Percentiles rank a stretch among this genome's conserved stretches.
Conservation (phyloP, 1,284 basidiomycete species). For the Tetrapyrgos nigripes region DNA sequence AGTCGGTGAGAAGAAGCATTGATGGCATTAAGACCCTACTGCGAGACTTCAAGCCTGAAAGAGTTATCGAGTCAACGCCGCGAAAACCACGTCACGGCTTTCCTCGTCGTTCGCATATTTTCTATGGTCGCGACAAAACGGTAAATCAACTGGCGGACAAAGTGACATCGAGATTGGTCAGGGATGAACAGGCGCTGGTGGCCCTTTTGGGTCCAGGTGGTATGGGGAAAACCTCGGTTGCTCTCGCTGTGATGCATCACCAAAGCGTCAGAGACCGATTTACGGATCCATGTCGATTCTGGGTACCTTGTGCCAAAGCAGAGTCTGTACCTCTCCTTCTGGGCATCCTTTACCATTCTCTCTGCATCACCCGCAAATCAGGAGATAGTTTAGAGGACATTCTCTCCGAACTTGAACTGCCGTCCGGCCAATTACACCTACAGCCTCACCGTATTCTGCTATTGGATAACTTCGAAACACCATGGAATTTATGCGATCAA, state of each 20-base stretch:
- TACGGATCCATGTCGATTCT: conserved; percentile 11
- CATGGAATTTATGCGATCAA: conserved; percentile 18
- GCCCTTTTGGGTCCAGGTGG: conserved; percentile 18
- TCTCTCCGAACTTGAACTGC: conserved; percentile 2
- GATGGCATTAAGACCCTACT: not conserved
- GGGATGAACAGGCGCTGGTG: not conserved
- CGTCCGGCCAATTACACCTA: not conserved
- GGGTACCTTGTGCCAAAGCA: conserved; percentile 26
- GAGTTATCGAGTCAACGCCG: not conserved
- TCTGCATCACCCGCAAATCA: not conserved
- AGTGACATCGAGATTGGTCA: not conserved
- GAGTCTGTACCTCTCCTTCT: conserved; percentile 12
- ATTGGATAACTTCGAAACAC: conserved; percentile 29
- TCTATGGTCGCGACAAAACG: not conserved
- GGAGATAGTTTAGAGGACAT: not conserved
- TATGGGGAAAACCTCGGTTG: conserved; percentile 25
- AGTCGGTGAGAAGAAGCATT: no score
- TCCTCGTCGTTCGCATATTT: not conserved
- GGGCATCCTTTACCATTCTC: not conserved
- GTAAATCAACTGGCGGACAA: not conserved
- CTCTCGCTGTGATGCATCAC: conserved; percentile 19
- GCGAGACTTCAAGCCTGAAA: not conserved
- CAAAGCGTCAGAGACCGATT: conserved; percentile 7
- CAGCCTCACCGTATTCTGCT: conserved; percentile 13
- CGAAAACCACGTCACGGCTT: not conserved